Evolutionary conservation across 768 basidiomycete species (phyloP).

Genomic region (Agaricus blazei): DNA sequence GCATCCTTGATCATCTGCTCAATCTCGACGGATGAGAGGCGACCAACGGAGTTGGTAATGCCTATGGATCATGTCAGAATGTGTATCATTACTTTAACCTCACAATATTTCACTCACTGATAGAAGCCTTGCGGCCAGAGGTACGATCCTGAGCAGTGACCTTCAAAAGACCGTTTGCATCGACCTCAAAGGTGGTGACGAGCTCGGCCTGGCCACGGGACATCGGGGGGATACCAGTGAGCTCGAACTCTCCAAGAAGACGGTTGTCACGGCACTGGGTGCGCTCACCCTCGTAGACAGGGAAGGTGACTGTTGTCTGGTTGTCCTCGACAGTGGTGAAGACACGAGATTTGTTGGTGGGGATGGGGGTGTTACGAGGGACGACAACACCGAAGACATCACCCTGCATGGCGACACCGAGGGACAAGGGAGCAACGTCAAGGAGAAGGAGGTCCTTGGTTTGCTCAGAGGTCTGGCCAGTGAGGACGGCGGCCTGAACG

Average conservation of each 20-base stretch:
- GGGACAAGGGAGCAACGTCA: constrained; percentile 96
- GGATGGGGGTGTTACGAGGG: constrained; percentile 98
- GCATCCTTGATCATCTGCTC: constrained; percentile 99
- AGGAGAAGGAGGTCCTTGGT: constrained; percentile 97
- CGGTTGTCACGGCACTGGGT: constrained; percentile 99
- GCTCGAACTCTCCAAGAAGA: constrained; percentile 98
- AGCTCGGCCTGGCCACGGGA: constrained; percentile 99
- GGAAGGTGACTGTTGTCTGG: constrained; percentile 99
- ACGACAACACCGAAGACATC: constrained; percentile 99
- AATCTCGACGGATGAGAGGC: constrained; percentile 95
- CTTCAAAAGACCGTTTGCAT: constrained; percentile 98
- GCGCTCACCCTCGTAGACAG: constrained; percentile 99
- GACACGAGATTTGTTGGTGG: constrained; percentile 97
- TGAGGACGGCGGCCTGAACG: constrained; percentile 98
- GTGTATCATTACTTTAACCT: background rate
- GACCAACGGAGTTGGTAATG: constrained; percentile 99
- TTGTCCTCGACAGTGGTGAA: constrained; percentile 99
- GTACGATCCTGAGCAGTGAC: constrained; percentile 98
- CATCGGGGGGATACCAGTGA: constrained; percentile 98
- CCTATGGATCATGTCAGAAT: constrained; percentile 35
- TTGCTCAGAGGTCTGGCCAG: constrained; percentile 98
- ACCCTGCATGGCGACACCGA: constrained; percentile 99
- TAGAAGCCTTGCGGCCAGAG: constrained; percentile 98
- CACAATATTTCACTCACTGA: constrained; percentile 52
- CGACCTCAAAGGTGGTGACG: constrained; percentile 98